A percentile compares a stretch with the other conserved stretches of the same genome.
phyloP scores from a whole-genome alignment of 441 rosid species.

The Populus trichocarpa region DNA sequence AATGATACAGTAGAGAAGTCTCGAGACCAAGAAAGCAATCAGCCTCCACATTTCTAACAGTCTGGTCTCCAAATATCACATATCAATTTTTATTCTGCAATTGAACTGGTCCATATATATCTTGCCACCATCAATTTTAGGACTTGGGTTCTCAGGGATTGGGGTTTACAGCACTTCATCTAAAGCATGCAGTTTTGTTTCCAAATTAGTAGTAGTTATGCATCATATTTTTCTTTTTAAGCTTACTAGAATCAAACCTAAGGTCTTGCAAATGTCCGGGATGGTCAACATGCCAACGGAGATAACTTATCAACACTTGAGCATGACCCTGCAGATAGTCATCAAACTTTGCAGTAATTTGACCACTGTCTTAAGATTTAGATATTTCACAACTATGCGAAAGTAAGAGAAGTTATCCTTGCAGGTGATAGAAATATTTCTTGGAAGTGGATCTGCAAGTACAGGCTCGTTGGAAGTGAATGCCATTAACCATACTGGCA shows the following conservation, averaged over 20 bases:
- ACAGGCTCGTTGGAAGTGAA: not conserved
- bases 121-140: no score
- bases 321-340: not conserved
- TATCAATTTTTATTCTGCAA: not conserved
- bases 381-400: not conserved
- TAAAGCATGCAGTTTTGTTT: no score
- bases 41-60: not conserved
- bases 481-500: not conserved
- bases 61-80: not conserved
- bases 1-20: not conserved
- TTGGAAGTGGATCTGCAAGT: not conserved
- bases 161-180: no score
- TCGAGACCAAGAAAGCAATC: not conserved
- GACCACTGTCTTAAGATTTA: not conserved
- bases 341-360: not conserved
- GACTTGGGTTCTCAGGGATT: no score
- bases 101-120: no score
- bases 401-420: conserved; percentile 10
- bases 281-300: not conserved
- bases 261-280: not conserved
- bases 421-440: conserved; percentile 8
- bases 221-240: no score
- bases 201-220: no score
- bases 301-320: not conserved
- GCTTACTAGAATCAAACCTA: not conserved